Base-by-base conservation (phyloP, 768 basidiomycete genomes). In the Dioszegia hungarica region DNA sequence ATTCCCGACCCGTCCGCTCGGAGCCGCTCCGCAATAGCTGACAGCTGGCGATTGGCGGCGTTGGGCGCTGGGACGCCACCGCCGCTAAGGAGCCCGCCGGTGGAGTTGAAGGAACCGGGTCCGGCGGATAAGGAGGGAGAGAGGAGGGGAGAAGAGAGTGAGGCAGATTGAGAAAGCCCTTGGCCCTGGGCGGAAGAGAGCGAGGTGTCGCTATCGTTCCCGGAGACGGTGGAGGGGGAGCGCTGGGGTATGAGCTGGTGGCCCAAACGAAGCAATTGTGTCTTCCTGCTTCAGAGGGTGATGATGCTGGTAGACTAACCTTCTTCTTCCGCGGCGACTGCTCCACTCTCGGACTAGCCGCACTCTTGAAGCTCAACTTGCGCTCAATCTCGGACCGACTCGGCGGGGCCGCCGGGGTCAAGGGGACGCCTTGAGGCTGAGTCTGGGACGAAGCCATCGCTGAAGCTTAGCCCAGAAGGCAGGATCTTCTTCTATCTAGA, bases 171-270 rank as follows among this genome's bases (percentile, higher is more conserved):
- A 20, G 28, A 24, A 22, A 14, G 14, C n/a, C n/a, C n/a, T 44
- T 36, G 49, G n/a, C 49, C 49, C 17, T 51, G 39, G 47, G 58
- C 27, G 41, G 56, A 14, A 40, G 41, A 17, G 66, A 72, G 5
- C 38, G 72, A 74, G 0, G 72, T 63, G 45, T 74, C 72, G 43
- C 70, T 72, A 19, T 74, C 72, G 58, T 74, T 70, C 17, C 70
- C 70, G 31, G 65, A 63, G 24, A 56, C 25, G 17, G 34, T 45
- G 10, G 29, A 49, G 9, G 45, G 53, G 28, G 39, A 53, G 44
- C 43, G 52, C 40, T 43, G 20, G 3, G 5, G 10, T 19, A 9
- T 46, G 28, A 55, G 41, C 24, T 27, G 24, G 24, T n/a, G 1
- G 19, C 20, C 33, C 27, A 22, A 22, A 24, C 11, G 17, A 41